These are phyloP conservation scores for Torulaspora quercuum DNA, from an alignment of 805 yeast genomes.

Conservation along the genomic window DNA sequence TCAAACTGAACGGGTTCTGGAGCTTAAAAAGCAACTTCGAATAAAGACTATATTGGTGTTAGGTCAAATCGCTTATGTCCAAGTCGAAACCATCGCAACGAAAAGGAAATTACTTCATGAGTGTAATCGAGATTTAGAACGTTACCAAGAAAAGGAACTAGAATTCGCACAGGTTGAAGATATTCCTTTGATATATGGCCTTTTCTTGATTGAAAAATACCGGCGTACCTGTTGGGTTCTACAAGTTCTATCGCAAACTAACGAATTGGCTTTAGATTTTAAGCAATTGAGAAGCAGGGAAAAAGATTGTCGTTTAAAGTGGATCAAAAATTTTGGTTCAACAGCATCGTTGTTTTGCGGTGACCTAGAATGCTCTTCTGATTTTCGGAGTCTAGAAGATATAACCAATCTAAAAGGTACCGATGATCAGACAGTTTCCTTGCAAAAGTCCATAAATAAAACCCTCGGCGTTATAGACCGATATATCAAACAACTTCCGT, in stretches of 20 bases:
- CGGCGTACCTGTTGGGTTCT: slow-evolving; percentile 54
- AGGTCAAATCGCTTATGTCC: slow-evolving; percentile 39
- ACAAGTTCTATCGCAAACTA: slow-evolving; percentile 25
- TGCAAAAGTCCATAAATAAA: slow-evolving; percentile 3
- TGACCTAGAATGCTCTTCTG: slow-evolving; percentile 7
- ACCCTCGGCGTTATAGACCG: slow-evolving; percentile 33
- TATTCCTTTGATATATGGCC: slow-evolving; percentile 67
- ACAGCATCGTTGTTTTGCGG: slow-evolving; percentile 17
- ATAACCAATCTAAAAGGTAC: neutral
- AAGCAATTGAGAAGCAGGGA: slow-evolving; percentile 58
- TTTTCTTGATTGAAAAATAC: slow-evolving; percentile 58
- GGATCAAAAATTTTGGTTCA: slow-evolving; percentile 60
- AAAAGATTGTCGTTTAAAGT: slow-evolving; percentile 49
- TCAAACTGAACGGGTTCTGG: slow-evolving; percentile 25
- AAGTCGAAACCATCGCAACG: slow-evolving; percentile 38
- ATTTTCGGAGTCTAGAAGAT: slow-evolving; percentile 9
- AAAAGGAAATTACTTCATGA: slow-evolving; percentile 35
- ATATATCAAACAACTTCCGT: slow-evolving; percentile 40
- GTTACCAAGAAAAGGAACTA: slow-evolving; percentile 25
- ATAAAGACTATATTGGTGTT: slow-evolving; percentile 29
- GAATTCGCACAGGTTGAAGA: slow-evolving; percentile 49
- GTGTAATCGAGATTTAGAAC: slow-evolving; percentile 32
- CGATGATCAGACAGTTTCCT: slow-evolving; percentile 1
- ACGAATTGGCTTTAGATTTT: slow-evolving; percentile 53
- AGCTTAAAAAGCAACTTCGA: slow-evolving; percentile 37